Evolutionary conservation across 306 rosid genomes (phyloP), one percentile per base, ranked within the genome.

Genomic region (Cucurbita argyrosperma): DNA sequence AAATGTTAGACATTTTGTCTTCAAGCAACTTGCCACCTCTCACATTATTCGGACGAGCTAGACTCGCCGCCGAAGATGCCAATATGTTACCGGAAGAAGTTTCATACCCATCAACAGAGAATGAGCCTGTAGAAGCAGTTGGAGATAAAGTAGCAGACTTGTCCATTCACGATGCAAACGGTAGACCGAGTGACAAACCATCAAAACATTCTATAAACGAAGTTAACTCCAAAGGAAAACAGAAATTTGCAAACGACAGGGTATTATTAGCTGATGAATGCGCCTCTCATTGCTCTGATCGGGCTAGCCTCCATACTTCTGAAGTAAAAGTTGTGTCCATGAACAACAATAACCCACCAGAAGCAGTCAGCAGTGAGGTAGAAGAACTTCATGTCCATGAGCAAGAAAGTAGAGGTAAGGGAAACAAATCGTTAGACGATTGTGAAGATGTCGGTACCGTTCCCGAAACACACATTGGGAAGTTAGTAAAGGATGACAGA

Each of bases 1-100:
- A 74, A 79, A 75, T 45, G 4, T 58, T 62, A 61, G 76, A 66
- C 63, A 79, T 73, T 55, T 79, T 85, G 72, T 79, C 85, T 76
- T 81, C 82, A 37, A 64, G 76, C 11, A 85, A 84, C 68, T 78
- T 77, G 10, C 72, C 81, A 19, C 86, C 88, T 62, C 71, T 86
- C 74, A 87, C 96, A 1, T 83, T 88, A 65, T 92, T 92, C 76
- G 96, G 96, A 77, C 90, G 87, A 85, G 96, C 96, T 57, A 89
- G 96, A 72, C 76, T 84, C 54, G 84, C 84, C 66, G 68, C 82
- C 18, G 76, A 77, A 50, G 90, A 88, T 79, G 70, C 51, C 4
- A 69, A 57, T 75, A 55, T 82, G 79, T 81, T 77, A 21, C 61
- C 6, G 72, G 87, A 71, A 75, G 54, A 80, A 67, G 49, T 43